A percentile compares a stretch with the other conserved stretches of the same genome.
These are phyloP conservation scores for Tuber brumale DNA, from an alignment of 495 filamentous ascomycete genomes.

Conservation along the genomic window DNA sequence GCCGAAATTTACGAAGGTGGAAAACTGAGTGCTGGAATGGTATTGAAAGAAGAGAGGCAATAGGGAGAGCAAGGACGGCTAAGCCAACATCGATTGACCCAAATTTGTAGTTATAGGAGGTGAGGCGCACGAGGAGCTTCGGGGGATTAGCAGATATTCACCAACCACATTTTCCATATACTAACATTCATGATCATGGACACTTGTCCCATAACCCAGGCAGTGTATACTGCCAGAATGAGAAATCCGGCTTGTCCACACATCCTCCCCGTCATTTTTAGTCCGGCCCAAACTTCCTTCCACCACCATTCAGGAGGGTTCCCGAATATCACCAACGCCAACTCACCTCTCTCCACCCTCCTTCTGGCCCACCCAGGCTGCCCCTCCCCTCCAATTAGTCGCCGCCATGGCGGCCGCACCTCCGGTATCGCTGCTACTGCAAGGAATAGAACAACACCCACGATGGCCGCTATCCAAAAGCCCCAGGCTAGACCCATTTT, in stretches of 20 bases:
- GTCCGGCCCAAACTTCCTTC: conserved; percentile 64
- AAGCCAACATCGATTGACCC: conserved; percentile 57
- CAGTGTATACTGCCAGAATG: conserved; percentile 62
- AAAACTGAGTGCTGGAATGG: conserved; percentile 65
- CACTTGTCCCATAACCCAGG: conserved; percentile 70
- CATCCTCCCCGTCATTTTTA: conserved; percentile 61
- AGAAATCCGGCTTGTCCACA: conserved; percentile 62
- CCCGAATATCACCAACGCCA: conserved; percentile 64
- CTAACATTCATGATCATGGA: conserved; percentile 59
- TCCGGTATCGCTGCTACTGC: conserved; percentile 23
- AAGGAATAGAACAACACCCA: conserved; percentile 55
- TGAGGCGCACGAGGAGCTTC: conserved; percentile 60
- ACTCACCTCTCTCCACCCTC: conserved; percentile 61
- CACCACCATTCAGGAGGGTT: conserved; percentile 66
- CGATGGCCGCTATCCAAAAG: conserved; percentile 61
- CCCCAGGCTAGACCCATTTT: conserved; percentile 59
- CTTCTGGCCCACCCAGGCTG: conserved; percentile 52
- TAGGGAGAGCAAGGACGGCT: conserved; percentile 55
- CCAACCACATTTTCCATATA: conserved; percentile 7
- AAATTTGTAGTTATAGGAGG: conserved; percentile 58
- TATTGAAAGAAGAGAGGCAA: conserved; percentile 60
- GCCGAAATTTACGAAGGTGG: conserved; percentile 56
- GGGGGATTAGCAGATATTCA: not conserved
- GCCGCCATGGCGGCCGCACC: conserved; percentile 36
- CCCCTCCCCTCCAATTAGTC: conserved; percentile 28